Percentiles rank a stretch among this genome's conserved stretches.
phyloP scores from a whole-genome alignment of 495 filamentous ascomycete species.

The Penicillium robsamsonii region DNA sequence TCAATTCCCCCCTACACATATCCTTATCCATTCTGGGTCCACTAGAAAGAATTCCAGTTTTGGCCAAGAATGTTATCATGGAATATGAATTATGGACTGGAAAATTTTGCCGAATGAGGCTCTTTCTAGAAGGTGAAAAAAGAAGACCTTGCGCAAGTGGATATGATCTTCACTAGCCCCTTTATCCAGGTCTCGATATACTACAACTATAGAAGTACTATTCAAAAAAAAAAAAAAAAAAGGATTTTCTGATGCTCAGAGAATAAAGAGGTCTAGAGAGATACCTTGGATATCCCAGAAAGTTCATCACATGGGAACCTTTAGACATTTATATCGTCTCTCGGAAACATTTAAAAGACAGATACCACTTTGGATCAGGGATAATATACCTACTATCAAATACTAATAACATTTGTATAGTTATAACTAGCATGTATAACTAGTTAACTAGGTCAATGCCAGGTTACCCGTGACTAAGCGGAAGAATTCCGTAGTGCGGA shows the following conservation, averaged over 20 bases:
- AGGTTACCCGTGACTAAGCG: background rate
- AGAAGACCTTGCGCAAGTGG: conserved; percentile 5
- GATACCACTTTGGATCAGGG: no score
- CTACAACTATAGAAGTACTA: background rate
- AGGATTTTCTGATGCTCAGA: no score
- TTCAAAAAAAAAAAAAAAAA: no score
- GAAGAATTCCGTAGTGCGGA: conserved; percentile 21
- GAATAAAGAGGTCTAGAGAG: no score
- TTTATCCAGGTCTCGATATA: conserved; percentile 1
- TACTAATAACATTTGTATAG: no score
- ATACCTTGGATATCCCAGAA: no score
- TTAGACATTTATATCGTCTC: no score
- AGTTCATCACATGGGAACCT: background rate
- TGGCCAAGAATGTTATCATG: background rate
- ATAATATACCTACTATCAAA: no score
- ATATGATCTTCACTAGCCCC: conserved; percentile 14
- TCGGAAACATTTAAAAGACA: no score
- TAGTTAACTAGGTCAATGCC: no score
- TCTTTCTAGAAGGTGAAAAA: conserved; percentile 2
- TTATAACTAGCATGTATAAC: no score
- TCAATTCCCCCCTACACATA: background rate
- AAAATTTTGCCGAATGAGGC: background rate
- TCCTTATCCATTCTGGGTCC: background rate
- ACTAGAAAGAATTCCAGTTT: conserved; percentile 7
- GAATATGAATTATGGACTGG: background rate